Evolutionary conservation across 2,329 filamentous ascomycete genomes (phyloP).

Genomic region (Plectosphaerella plurivora): DNA sequence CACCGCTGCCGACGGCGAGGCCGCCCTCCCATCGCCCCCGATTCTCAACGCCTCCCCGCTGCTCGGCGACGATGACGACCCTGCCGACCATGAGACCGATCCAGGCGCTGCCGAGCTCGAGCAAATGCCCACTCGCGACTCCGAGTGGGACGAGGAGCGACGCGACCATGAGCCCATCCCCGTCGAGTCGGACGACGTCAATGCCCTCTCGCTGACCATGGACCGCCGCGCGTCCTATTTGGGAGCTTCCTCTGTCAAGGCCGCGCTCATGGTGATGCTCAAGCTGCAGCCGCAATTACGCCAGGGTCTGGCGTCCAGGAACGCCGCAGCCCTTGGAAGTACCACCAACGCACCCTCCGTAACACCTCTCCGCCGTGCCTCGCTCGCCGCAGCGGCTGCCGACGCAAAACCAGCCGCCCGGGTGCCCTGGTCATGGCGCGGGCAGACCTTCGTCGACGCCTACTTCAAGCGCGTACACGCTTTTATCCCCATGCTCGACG

Average conservation of each 20-base stretch:
- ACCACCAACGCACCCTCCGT: slow-evolving; percentile 35
- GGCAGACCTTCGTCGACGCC: slow-evolving; percentile 65
- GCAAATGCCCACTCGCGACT: slow-evolving; percentile 61
- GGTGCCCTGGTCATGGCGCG: slow-evolving; percentile 58
- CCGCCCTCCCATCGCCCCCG: slow-evolving; percentile 47
- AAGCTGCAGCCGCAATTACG: slow-evolving; percentile 46
- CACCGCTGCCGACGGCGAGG: slow-evolving; percentile 25
- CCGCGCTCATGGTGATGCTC: slow-evolving; percentile 67
- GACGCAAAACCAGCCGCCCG: slow-evolving; percentile 36
- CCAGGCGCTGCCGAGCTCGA: slow-evolving; percentile 52
- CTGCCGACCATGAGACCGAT: slow-evolving; percentile 40
- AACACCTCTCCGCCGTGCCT: slow-evolving; percentile 36
- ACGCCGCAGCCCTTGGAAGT: too few relatives aligned
- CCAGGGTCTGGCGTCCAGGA: slow-evolving; percentile 33
- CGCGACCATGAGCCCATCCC: slow-evolving; percentile 50
- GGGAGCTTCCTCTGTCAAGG: slow-evolving; percentile 71
- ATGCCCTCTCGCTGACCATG: slow-evolving; percentile 54
- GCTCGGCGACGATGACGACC: slow-evolving; percentile 41
- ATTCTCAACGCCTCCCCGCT: slow-evolving; percentile 38
- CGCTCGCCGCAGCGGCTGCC: slow-evolving; percentile 32
- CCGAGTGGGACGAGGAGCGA: slow-evolving; percentile 63
- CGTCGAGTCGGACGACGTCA: slow-evolving; percentile 55
- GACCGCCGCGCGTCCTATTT: slow-evolving; percentile 63
- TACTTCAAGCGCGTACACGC: slow-evolving; percentile 71
- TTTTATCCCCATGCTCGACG: slow-evolving; percentile 69